Evolutionary conservation across 208 protist genomes (phyloP).

Genomic region (Leishmania arabica): DNA sequence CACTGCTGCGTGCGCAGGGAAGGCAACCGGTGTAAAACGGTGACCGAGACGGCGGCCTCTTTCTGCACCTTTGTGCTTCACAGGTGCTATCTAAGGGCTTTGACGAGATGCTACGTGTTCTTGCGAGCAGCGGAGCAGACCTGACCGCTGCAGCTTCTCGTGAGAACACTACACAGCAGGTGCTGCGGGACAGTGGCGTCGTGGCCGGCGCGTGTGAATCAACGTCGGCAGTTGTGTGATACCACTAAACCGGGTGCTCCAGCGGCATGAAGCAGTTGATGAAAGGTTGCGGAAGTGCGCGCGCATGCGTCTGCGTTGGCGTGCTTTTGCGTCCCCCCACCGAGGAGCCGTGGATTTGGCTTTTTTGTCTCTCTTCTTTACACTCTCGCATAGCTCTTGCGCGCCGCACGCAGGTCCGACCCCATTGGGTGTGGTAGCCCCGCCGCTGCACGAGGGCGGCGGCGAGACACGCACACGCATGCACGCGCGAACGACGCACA

Average conservation of each 20-base stretch:
- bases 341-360: not conserved
- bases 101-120: not conserved
- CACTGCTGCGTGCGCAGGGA: not conserved
- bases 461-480: not conserved
- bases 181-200: conserved; percentile 1
- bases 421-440: not conserved
- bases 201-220: conserved; percentile 19
- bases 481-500: not conserved
- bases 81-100: not conserved
- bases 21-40: not conserved
- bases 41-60: not conserved
- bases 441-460: not conserved
- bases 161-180: not conserved
- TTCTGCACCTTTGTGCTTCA: not conserved
- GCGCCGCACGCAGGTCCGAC: not conserved
- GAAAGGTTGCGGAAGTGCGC: conserved; percentile 14
- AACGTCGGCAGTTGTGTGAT: conserved; percentile 6
- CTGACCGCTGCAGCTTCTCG: not conserved
- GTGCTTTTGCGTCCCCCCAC: not conserved
- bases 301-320: not conserved
- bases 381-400: not conserved
- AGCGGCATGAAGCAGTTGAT: conserved; percentile 45
- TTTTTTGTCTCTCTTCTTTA: not conserved
- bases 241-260: conserved; percentile 30
- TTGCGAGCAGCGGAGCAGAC: not conserved